These are phyloP conservation scores for Naganishia randhawae DNA, from an alignment of 768 basidiomycete genomes.

Conservation along the genomic window DNA sequence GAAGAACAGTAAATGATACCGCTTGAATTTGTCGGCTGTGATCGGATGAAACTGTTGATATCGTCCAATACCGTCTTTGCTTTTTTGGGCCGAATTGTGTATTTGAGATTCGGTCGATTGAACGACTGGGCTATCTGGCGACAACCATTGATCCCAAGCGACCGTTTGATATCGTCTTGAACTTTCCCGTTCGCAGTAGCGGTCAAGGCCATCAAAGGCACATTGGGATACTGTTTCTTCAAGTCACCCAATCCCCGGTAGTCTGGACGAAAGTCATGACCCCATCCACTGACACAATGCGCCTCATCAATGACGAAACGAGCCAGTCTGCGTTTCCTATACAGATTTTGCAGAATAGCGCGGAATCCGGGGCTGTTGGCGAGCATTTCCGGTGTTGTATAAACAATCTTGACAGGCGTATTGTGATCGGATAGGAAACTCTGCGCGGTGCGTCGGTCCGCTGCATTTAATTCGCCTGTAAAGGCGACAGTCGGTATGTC, in stretches of 20 bases:
- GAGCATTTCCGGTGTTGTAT: constrained; percentile 88
- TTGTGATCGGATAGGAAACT: constrained; percentile 41
- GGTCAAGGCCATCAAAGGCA: constrained; percentile 94
- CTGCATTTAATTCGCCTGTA: constrained; percentile 55
- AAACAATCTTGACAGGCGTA: constrained; percentile 64
- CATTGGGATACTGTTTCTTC: constrained; percentile 67
- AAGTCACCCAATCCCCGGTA: constrained; percentile 18
- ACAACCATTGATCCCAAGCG: constrained; percentile 62
- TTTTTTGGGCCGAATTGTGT: constrained; percentile 61
- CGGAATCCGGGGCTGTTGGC: constrained; percentile 61
- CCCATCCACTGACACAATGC: constrained; percentile 88
- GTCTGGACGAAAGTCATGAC: constrained; percentile 70
- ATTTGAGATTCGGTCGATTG: constrained; percentile 87
- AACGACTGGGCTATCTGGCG: constrained; percentile 74
- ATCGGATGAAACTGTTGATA: constrained; percentile 67
- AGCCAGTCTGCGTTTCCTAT: constrained; percentile 62
- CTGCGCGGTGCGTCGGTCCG: constrained; percentile 46
- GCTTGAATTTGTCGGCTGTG: constrained; percentile 56
- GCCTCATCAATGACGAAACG: constrained; percentile 95
- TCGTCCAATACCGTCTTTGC: constrained; percentile 56
- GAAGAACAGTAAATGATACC: constrained; percentile 83
- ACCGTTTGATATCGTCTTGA: constrained; percentile 70
- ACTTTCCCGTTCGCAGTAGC: constrained; percentile 83
- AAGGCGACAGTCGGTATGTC: constrained; percentile 68
- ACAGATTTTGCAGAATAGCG: constrained; percentile 60